These are phyloP conservation scores for Nakazawaea siamensis DNA, from an alignment of 805 yeast genomes.

Conservation along the genomic window DNA sequence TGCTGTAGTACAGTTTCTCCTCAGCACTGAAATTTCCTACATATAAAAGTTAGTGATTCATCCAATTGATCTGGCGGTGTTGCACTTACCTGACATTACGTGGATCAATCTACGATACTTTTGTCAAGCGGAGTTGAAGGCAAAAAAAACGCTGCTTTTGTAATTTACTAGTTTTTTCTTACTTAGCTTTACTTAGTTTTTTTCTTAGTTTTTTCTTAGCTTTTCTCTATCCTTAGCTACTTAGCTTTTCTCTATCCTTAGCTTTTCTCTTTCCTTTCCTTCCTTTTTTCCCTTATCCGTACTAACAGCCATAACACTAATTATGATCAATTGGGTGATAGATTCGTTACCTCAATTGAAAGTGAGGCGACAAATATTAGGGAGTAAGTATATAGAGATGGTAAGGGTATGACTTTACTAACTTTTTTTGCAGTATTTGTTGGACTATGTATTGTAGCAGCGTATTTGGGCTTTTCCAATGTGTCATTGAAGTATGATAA, in stretches of 20 bases:
- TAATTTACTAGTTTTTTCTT: neutral
- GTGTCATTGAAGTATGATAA: conserved; percentile 40
- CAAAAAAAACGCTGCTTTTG: neutral
- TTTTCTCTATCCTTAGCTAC: neutral
- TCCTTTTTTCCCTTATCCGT: neutral
- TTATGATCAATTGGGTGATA: too few species aligned
- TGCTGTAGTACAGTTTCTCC: conserved; percentile 69
- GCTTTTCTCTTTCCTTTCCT: neutral
- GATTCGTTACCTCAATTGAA: neutral
- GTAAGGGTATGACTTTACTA: neutral
- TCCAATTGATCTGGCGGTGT: too few species aligned
- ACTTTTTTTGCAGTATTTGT: conserved; percentile 1
- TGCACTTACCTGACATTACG: neutral
- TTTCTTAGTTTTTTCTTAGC: neutral
- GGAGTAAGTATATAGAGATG: neutral
- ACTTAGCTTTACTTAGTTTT: neutral
- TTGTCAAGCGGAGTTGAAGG: neutral
- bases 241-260: neutral
- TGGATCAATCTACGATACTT: too few species aligned
- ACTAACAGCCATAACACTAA: too few species aligned
- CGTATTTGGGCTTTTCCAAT: conserved; percentile 44
- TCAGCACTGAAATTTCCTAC: conserved; percentile 54
- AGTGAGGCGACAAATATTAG: neutral
- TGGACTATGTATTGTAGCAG: conserved; percentile 13
- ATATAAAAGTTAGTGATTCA: too few species aligned